Base-by-base conservation (phyloP, 495 filamentous ascomycete species). In the Aspergillus cavernicola region DNA sequence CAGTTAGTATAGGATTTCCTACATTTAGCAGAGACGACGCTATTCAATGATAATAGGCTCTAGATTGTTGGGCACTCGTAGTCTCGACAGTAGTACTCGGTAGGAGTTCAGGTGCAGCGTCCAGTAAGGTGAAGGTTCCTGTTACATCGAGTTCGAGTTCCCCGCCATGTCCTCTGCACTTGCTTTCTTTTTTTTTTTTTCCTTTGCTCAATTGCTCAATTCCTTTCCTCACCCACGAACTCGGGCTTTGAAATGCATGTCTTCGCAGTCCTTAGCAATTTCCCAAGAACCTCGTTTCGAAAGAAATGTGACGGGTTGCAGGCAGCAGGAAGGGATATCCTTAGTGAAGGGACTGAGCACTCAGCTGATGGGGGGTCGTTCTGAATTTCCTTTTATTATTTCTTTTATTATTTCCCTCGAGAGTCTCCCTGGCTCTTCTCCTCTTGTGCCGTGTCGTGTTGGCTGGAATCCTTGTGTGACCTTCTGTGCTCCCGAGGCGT, bases 401-500 rank as follows among this genome's bases (percentile, higher is more conserved):
- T 42, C 23, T 18, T 24, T 18, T 8, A 9, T 29, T 9, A 4
- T 29, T 33, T 29, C 10, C 20, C 39, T 24, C 39, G 9, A 6
- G 39, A 24, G 35, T 4, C 2, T 33, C 31, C 8, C 31, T 33
- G 31, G 31, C 31, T 33, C 12, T 15, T 22, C 3, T 23, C 4
- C 31, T 33, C 12, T 15, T 22, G 16, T 23, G 37, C 37, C 40
- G 35, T 20, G 38, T 44, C 20, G 35, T 35, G 36, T 35, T 35
- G 32, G 32, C 31, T 28, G 29, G n/a, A 33, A 37, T 35, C 29
- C 42, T 54, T 54, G 52, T 54, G 52, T 42, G 20, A 54, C 52
- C 35, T 24, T 46, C 29, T 32, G 41, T 45, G 32, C 32, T 31
- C 40, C 22, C 15, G 15, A 28, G 8, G 40, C n/a, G 22, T 18